Conservation (phyloP, 257 asterid species). For the Solanum etuberosum region DNA sequence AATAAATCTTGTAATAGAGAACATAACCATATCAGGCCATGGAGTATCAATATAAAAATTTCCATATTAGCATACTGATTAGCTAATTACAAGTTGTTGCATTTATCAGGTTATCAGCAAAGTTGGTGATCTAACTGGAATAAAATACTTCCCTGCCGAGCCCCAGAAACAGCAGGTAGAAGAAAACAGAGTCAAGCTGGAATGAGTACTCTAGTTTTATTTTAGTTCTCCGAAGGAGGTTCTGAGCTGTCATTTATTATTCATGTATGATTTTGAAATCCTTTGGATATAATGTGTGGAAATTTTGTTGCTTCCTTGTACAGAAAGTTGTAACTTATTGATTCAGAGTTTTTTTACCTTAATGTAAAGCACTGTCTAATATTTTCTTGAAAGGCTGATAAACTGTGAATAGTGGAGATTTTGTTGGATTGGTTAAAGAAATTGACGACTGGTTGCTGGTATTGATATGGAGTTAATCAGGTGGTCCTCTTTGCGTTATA, state of each 20-base stretch:
- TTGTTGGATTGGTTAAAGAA: not conserved
- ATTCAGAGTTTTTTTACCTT: not conserved
- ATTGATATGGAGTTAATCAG: not conserved
- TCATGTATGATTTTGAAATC: not conserved
- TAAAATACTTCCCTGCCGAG: slow-evolving; percentile 83
- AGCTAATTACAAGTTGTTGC: not conserved
- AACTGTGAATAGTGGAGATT: not conserved
- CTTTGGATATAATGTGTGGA: not conserved
- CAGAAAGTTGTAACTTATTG: not conserved
- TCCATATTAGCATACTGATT: not conserved
- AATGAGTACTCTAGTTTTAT: slow-evolving; percentile 13
- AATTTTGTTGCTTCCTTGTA: not conserved
- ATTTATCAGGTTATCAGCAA: slow-evolving; percentile 52
- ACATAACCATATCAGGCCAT: not conserved
- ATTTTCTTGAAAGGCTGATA: not conserved
- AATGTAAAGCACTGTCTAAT: not conserved
- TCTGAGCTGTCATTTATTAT: not conserved
- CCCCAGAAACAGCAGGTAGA: slow-evolving; percentile 68
- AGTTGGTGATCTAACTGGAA: slow-evolving; percentile 79
- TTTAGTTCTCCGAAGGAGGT: not conserved
- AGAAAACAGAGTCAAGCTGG: slow-evolving; percentile 52
- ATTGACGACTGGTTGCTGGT: not conserved
- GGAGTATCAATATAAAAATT: not conserved
- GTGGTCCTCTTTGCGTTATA: not conserved
- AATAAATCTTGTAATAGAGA: not conserved